Evolutionary conservation across 176 grass and related monocot genomes (phyloP), one percentile per base, ranked within the genome.

Genomic region (Avena atlantica): DNA sequence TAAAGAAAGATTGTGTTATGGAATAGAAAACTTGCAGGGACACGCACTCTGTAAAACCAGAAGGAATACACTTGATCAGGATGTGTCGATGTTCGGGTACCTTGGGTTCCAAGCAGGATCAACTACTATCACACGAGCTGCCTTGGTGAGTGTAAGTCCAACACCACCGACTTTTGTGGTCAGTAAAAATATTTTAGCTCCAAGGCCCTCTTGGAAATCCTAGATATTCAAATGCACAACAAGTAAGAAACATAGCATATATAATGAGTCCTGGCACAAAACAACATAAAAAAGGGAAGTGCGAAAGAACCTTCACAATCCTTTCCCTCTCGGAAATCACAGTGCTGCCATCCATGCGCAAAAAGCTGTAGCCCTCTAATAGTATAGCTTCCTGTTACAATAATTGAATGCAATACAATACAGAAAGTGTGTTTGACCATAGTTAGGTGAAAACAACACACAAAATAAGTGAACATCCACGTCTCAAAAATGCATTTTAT

Each of bases 91-190:
- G 9, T 74, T 66, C 25, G 14, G 12, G 74, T 85, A 96, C 97
- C 97, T 98, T 86, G 94, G 97, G 82, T 98, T 98, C 94, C 97
- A 98, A 84, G 90, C 90, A 78, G 97, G 97, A 91, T 98, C 94
- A 83, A 96, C 92, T 48, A 98, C 90, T 83, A 98, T 98, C 56
- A 96, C 97, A 65, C 93, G 97, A 88, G 90, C 85, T n/a, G 96
- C 96, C 83, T 90, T 95, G 59, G 96, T 96, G 42, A 98, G 96
- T 56, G 96, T 98, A 70, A 98, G 94, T 83, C 96, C 97, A 96
- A 98, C 89, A 56, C 94, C 97, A 76, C 97, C 94, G 78, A 98
- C 97, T 94, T 98, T 91, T 78, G 93, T 92, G 70, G 96, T 96
- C 78, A 98, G 86, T 40, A 98, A 83, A 92, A 98, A 98, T 49